Conservation (phyloP, 768 basidiomycete species). For the Heimioporus sp. region DNA sequence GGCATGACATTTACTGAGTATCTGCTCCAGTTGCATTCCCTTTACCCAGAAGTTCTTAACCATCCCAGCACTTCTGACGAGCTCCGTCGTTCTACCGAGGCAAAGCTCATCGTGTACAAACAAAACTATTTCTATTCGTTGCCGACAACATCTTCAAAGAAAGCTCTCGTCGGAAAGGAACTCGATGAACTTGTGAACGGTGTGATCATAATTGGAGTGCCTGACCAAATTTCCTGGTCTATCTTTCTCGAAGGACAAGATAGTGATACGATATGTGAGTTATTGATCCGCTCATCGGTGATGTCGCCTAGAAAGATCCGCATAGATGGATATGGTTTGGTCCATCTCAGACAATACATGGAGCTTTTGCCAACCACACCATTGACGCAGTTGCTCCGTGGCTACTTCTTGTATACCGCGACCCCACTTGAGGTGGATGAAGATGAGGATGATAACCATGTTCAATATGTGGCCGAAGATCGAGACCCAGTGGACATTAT, state of each 20-base stretch:
- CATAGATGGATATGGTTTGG: slow-evolving; percentile 60
- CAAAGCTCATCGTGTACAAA: slow-evolving; percentile 68
- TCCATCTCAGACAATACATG: slow-evolving; percentile 57
- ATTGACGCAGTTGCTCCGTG: slow-evolving; percentile 56
- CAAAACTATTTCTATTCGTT: slow-evolving; percentile 61
- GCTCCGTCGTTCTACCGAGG: slow-evolving; percentile 73
- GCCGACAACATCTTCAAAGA: slow-evolving; percentile 42
- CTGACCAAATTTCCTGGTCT: slow-evolving; percentile 82
- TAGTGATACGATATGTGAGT: slow-evolving; percentile 61
- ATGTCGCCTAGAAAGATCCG: slow-evolving; percentile 1
- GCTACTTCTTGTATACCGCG: slow-evolving; percentile 65
- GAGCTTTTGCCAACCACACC: slow-evolving; percentile 60
- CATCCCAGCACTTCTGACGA: slow-evolving; percentile 80
- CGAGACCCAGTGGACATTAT: slow-evolving; percentile 60
- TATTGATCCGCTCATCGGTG: neutral
- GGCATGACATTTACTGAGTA: slow-evolving; percentile 8
- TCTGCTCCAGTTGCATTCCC: slow-evolving; percentile 53
- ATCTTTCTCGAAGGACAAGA: slow-evolving; percentile 75
- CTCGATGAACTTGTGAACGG: slow-evolving; percentile 74
- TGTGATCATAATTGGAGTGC: slow-evolving; percentile 68
- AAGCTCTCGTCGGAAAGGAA: slow-evolving; percentile 51
- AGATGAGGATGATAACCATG: slow-evolving; percentile 13
- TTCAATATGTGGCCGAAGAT: slow-evolving; percentile 25
- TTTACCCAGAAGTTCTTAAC: slow-evolving; percentile 79
- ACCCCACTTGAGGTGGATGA: slow-evolving; percentile 42